Base-by-base conservation (phyloP, 805 yeast genomes). In the Wickerhamomyces sydowiorum region DNA sequence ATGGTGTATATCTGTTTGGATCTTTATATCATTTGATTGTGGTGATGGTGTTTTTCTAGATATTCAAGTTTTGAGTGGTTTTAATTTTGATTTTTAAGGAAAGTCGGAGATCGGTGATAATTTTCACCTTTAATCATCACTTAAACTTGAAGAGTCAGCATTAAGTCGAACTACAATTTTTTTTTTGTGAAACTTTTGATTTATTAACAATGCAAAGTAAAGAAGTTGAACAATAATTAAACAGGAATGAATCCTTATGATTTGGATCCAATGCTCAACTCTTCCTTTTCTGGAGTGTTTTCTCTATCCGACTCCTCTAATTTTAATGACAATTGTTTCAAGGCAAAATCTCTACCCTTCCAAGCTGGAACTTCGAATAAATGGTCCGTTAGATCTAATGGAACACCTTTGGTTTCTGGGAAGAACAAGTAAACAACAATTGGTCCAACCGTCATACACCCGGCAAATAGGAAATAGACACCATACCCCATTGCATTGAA, bases 341-440 rank as follows among this genome's bases (percentile, higher is more conserved):
- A 17, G 10, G 35, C 35, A 20, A 19, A 32, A 12, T 20, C 7
- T 19, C 35, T 22, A 32, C 24, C 44, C 24, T 32, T 37, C 50
- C 50, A 48, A 2, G 52, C 48, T 18, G 43, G 43, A 17, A 47
- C 43, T 37, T 46, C 41, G 24, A 56, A 55, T 15, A 56, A 29
- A 19, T 41, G 43, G 36, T 70, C 75, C 54, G 70, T 66, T 40
- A 66, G 70, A 47, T 70, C 76, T 51, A 71, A 61, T 15, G 70
- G 60, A 34, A 73, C 58, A 7, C 74, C 75, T 38, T 63, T 60
- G 6, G 75, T 69, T 47, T 72, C 75, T 7, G 76, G 76, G 45
- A 62, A 68, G 35, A 67, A 59, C 43, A 66, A 56, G 47, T 59
- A 67, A n/a, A 65, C 53, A 19, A 61, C 31, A 10, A 49, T 7